Evolutionary conservation across 176 grass and related monocot genomes (phyloP), one percentile per base, ranked within the genome.

Genomic region (Ensete glaucum): DNA sequence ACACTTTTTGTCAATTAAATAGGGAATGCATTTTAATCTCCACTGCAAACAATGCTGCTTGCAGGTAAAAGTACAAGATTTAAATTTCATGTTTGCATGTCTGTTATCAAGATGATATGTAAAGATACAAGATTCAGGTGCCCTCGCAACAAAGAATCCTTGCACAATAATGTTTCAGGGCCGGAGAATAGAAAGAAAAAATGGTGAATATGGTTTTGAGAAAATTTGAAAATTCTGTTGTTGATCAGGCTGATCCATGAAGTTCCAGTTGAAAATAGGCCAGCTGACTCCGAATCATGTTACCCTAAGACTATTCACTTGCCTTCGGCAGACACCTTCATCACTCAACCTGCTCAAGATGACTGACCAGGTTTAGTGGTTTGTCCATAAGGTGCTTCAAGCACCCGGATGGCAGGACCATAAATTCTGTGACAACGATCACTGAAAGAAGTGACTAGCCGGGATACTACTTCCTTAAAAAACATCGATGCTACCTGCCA

Each of bases 401-500:
- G 76, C 63, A 99, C 86, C 52, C 74, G 86, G 27, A 87, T 77
- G 1, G 84, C 52, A 54, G 94, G 95, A 67, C 95, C 95, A 72
- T 94, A 99, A 79, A 99, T 99, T 99, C 84, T 89, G 83, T 53
- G 64, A 76, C 95, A 99, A 24, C 95, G 84, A 53, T 99, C 86
- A 56, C 72, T 85, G 22, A 99, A 78, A 56, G 95, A 99, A 9
- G 82, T n/a, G 19, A 93, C 90, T n/a, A 94, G 76, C 26, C 74
- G 85, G 50, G 95, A 91, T 67, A 89, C 95, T 64, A 99, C 95
- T 77, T 99, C 95, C 77, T 87, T 89, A 79, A 99, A 99, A 67
- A 99, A 99, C 95, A 99, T 94, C 16, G 90, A 91, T 55, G 90
- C 95, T 80, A 91, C 90, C 90, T 99, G 80, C 57, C 19, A 81